Percentiles rank a stretch among this genome's conserved stretches.
These are phyloP conservation scores for Ganoderma sinense DNA, from an alignment of 1,284 basidiomycete genomes.

Conservation along the genomic window DNA sequence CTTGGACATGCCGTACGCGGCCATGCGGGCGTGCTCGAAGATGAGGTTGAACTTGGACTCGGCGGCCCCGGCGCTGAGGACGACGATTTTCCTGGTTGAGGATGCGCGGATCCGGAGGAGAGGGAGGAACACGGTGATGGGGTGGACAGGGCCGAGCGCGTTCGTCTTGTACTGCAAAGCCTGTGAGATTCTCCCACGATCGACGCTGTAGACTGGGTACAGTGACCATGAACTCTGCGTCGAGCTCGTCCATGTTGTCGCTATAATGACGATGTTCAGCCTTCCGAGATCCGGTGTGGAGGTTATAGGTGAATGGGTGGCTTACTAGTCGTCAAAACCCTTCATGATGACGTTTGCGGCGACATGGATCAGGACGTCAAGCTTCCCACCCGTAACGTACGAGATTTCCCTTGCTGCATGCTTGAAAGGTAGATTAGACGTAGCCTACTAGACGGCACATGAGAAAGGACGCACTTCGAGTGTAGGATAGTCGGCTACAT, in stretches of 20 bases:
- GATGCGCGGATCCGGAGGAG: conserved; percentile 47
- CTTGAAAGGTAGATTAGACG: background rate
- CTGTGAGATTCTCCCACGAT: background rate
- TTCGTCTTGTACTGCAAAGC: conserved; percentile 36
- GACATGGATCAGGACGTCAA: conserved; percentile 44
- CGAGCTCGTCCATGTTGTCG: conserved; percentile 23
- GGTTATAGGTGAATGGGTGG: no score
- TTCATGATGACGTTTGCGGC: conserved; percentile 25
- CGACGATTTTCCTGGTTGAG: conserved; percentile 45
- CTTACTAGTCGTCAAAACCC: conserved; percentile 25
- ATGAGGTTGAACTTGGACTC: conserved; percentile 36
- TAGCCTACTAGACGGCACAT: background rate
- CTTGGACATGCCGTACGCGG: conserved; percentile 46
- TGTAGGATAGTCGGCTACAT: conserved; percentile 2
- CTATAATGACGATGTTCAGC: conserved; percentile 4
- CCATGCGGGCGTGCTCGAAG: conserved; percentile 1
- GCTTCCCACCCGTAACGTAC: conserved; percentile 32
- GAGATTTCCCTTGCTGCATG: conserved; percentile 27
- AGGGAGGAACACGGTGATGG: conserved; percentile 46
- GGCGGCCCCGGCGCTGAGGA: conserved; percentile 42
- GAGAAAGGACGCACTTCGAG: background rate
- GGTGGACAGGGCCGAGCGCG: conserved; percentile 46
- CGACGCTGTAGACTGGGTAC: conserved; percentile 2
- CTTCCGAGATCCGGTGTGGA: background rate
- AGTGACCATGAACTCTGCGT: conserved; percentile 23